These are phyloP conservation scores for Rubroboletus satanas DNA, from an alignment of 768 basidiomycete species.

Conservation along the genomic window DNA sequence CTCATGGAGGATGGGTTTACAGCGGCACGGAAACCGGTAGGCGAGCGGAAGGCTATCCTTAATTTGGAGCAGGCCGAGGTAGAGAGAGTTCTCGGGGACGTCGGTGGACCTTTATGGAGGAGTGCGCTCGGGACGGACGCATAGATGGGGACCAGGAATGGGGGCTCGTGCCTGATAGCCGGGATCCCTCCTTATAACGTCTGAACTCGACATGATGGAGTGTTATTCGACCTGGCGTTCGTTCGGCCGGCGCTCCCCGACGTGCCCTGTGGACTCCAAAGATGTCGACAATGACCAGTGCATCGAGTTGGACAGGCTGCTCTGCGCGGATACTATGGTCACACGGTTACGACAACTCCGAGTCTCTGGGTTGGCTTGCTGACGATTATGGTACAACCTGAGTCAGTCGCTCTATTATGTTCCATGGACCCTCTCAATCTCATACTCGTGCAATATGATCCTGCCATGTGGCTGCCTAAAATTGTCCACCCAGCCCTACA, in stretches of 20 bases:
- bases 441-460: background rate
- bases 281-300: background rate
- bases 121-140: conserved; percentile 35
- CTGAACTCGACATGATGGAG: background rate
- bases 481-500: background rate
- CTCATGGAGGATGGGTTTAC: conserved; percentile 62
- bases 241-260: background rate
- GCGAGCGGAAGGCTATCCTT: conserved; percentile 71
- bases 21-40: conserved; percentile 50
- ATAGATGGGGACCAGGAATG: conserved; percentile 1
- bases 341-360: background rate
- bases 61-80: conserved; percentile 83
- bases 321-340: background rate
- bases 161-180: background rate
- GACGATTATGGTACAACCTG: background rate
- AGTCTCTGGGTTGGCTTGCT: background rate
- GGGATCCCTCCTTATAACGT: background rate
- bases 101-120: conserved; percentile 69
- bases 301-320: background rate
- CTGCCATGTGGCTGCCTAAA: background rate
- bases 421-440: background rate
- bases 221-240: background rate
- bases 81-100: conserved; percentile 78
- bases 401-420: background rate
- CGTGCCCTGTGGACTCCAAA: too few relatives aligned